phyloP scores from a whole-genome alignment of 371 early-diverging fungal species.

The Dipsacomyces acuminosporus region DNA sequence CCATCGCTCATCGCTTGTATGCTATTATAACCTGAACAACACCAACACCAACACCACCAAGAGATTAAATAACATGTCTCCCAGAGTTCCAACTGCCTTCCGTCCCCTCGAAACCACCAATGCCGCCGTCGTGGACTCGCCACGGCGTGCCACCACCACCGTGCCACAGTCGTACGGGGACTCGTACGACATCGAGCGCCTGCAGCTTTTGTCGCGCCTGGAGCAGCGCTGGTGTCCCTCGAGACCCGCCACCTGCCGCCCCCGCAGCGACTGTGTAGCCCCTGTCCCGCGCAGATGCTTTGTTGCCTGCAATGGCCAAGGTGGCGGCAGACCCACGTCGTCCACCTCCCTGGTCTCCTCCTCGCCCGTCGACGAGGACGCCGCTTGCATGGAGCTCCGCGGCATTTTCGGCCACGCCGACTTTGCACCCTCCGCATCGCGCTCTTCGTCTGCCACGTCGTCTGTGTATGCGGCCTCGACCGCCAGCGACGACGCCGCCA shows the following conservation, averaged over 20 bases:
- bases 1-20: no score
- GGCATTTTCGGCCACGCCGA: conserved; percentile 31
- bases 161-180: conserved; percentile 17
- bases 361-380: conserved; percentile 21
- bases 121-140: conserved; percentile 5
- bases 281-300: conserved; percentile 30
- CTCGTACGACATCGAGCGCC: conserved; percentile 23
- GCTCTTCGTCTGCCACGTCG: conserved; percentile 31
- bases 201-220: conserved; percentile 32
- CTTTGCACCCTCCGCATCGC: conserved; percentile 5
- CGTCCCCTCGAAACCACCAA: conserved; percentile 35
- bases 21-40: no score
- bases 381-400: conserved; percentile 37
- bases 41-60: neutral
- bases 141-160: conserved; percentile 33
- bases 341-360: conserved; percentile 13
- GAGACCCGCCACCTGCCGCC: conserved; percentile 8
- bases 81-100: conserved; percentile 42
- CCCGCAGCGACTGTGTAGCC: conserved; percentile 24
- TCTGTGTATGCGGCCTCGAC: neutral
- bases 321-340: conserved; percentile 22
- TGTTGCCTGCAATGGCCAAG: conserved; percentile 1
- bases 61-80: conserved; percentile 15
- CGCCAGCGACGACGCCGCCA: conserved; percentile 8
- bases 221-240: conserved; percentile 41